Evolutionary conservation across 2,329 filamentous ascomycete species (phyloP), one percentile per base, ranked within the genome.

Genomic region (Colletotrichum destructivum): DNA sequence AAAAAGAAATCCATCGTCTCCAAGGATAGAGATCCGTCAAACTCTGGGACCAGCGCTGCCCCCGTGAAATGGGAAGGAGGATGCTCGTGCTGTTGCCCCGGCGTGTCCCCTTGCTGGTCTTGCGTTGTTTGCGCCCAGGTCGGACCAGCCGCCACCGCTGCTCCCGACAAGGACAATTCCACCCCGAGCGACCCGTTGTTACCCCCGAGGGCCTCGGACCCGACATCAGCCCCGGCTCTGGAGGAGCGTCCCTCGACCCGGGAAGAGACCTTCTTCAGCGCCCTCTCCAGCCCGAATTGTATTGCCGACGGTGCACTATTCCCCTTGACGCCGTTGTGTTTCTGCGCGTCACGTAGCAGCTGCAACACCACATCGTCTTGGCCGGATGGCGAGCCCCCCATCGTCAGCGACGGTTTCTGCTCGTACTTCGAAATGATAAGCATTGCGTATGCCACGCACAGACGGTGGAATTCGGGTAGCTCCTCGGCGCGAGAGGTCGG

Each of bases 361-460:
- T 59, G 46, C 54, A 72, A 21, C 38, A 72, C 69, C n/a, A 42
- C 69, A 35, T 69, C 49, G 12, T 69, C 62, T 8, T 23, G 49
- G 21, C 55, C 61, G 16, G 57, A 44, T 11, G 42, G 18, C 15
- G 40, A 21, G 46, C 38, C 57, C n/a, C 31, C 23, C 46, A 21
- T 21, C 60, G 16, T 23, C 35, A 38, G 35, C 21, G 65, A 16
- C 11, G 65, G 42, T 31, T 63, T 64, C 21, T 64, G 65, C 35
- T 72, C 69, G 46, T 72, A 55, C 18, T 72, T 72, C 16, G 69
- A 72, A 8, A 72, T 72, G 13, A 72, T 72, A 9, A 72, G 59
- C 69, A 72, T 72, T 15, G 69, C 69, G 47, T 72, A 72, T n/a
- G 69, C 69, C 12, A 72, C 69, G 16, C 69, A 72, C 16, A 72